Percentiles rank a stretch among this genome's conserved stretches.
Conservation (phyloP, 495 filamentous ascomycete species). For the Cercophora newfieldiana region DNA sequence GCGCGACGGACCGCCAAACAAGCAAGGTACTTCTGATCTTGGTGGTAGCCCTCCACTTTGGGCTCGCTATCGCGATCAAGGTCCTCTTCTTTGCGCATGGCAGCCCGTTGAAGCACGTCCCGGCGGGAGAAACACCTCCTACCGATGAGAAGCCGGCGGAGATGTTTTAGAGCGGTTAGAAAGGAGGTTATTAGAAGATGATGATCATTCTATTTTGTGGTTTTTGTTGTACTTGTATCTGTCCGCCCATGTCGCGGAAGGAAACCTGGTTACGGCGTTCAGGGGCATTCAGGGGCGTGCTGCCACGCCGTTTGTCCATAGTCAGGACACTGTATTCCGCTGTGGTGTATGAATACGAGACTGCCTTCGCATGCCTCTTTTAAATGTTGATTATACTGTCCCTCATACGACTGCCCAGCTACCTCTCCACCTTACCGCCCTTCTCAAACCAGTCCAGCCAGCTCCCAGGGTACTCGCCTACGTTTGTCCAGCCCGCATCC, state of each 20-base stretch:
- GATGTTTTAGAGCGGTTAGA: conserved; percentile 29
- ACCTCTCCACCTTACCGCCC: conserved; percentile 61
- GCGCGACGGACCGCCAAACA: conserved; percentile 86
- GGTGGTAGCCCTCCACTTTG: conserved; percentile 83
- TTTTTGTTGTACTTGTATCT: background rate
- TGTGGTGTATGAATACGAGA: background rate
- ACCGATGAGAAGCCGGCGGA: conserved; percentile 2
- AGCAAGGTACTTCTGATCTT: conserved; percentile 83
- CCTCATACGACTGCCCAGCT: too few relatives aligned
- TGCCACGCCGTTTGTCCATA: background rate
- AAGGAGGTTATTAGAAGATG: background rate
- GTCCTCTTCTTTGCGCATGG: conserved; percentile 90
- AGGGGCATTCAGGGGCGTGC: background rate
- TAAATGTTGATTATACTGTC: too few relatives aligned
- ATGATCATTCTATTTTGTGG: background rate
- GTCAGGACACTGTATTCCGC: background rate
- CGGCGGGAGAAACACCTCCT: conserved; percentile 17
- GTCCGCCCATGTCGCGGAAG: background rate
- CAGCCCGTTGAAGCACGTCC: conserved; percentile 59
- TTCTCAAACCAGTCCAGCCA: conserved; percentile 84
- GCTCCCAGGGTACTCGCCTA: conserved; percentile 84
- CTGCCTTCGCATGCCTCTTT: conserved; percentile 33
- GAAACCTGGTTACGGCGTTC: background rate
- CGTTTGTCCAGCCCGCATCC: conserved; percentile 69
- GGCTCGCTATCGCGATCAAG: conserved; percentile 88